These are phyloP conservation scores for Biancaea sappan DNA, from an alignment of 306 rosid genomes.

Conservation along the genomic window DNA sequence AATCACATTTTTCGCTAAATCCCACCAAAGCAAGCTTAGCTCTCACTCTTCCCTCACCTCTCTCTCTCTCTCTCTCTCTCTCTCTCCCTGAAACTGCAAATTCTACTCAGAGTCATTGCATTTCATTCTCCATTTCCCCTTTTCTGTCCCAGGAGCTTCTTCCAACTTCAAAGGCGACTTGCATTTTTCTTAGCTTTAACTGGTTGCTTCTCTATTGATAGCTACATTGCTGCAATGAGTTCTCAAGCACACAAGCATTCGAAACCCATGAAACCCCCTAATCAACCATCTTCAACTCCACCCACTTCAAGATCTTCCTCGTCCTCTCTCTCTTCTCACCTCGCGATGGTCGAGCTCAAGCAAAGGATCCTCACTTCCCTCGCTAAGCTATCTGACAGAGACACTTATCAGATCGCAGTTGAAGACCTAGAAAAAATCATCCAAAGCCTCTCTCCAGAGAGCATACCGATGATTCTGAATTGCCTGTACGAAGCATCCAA, in stretches of 20 bases:
- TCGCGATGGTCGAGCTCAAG: conserved; percentile 93
- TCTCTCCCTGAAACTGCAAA: background rate
- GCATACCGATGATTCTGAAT: conserved; percentile 82
- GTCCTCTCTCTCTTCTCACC: conserved; percentile 67
- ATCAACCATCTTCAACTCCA: conserved; percentile 42
- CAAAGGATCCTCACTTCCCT: conserved; percentile 83
- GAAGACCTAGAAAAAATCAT: conserved; percentile 82
- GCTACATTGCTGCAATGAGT: conserved; percentile 42
- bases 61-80: conserved; percentile 1
- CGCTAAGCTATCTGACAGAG: conserved; percentile 89
- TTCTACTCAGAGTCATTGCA: background rate
- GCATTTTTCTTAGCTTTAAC: conserved; percentile 17
- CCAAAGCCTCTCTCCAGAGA: conserved; percentile 61
- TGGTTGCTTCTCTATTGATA: background rate
- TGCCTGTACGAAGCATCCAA: conserved; percentile 78
- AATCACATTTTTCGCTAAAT: conserved; percentile 29
- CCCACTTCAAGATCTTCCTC: conserved; percentile 51
- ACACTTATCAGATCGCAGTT: conserved; percentile 91
- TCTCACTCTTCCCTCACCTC: conserved; percentile 41
- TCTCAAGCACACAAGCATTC: conserved; percentile 52
- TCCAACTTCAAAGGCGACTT: background rate
- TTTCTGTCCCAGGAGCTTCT: background rate
- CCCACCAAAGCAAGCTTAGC: conserved; percentile 42
- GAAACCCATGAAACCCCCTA: conserved; percentile 60
- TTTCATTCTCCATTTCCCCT: background rate